Evolutionary conservation across 768 basidiomycete species (phyloP), one percentile per base, ranked within the genome.

Genomic region (Russula olivacea): DNA sequence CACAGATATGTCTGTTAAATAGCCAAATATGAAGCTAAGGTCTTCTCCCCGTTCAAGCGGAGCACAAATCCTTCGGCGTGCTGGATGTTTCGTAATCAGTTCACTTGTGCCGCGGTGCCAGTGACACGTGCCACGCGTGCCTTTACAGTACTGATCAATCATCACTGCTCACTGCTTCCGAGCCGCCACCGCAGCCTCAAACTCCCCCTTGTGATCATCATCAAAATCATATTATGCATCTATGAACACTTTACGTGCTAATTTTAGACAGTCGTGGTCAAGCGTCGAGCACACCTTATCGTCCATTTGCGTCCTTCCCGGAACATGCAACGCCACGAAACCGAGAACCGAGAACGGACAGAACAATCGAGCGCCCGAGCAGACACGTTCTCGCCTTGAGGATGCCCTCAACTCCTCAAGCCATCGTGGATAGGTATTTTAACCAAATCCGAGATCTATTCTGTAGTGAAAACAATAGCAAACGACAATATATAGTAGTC

Each of bases 311-410:
- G 28, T 14, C 41, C 19, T 8, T 28, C 17, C 10, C 19, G 55
- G 17, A 55, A 30, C 15, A 14, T 28, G 54, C 4, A 41, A 41
- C 3, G 17, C 5, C 32, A 55, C 23, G 54, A 41, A 54, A 11
- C 15, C 15, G 38, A 40, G 15, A 55, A 55, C 25, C 34, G 32
- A 34, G n/a, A 52, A 10, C 7, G 28, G 14, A 28, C 15, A 17
- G 50, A 30, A n/a, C 48, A 28, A 25, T 49, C 23, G 48, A 49
- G 48, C 21, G 50, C 28, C 50, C 15, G 40, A 28, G 5, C 4
- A 17, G 12, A 43, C 55, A 57, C 55, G 55, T 34, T 57, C 30
- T 17, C 23, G 30, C 55, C 55, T 57, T 23, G 55, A 57, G 55
- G 55, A 34, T 34, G 21, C 4, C 25, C 50, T 55, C 15, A 38